Conservation (phyloP, 495 filamentous ascomycete species). For the Neurospora sp. region DNA sequence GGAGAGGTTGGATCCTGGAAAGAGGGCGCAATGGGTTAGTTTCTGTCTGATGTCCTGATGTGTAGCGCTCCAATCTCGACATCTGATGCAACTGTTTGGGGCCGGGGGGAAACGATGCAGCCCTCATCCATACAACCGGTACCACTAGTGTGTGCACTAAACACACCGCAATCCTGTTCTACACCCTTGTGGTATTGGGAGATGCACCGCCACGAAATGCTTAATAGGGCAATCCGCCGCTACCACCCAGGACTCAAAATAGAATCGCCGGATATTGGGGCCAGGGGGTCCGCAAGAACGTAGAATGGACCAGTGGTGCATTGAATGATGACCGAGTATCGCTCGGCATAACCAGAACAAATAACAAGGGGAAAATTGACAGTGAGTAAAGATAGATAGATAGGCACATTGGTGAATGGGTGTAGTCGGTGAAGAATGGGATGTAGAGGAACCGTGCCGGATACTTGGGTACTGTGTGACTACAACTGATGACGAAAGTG, state of each 20-base stretch:
- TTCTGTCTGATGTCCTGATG: no score
- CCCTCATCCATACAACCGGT: background rate
- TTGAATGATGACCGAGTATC: background rate
- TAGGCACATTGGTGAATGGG: background rate
- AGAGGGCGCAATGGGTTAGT: constrained; percentile 3
- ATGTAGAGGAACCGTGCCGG: background rate
- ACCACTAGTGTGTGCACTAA: background rate
- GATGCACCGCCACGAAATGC: background rate
- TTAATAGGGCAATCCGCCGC: background rate
- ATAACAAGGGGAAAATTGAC: background rate
- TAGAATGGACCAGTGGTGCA: background rate
- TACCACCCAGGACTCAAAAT: background rate
- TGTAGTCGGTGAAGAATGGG: background rate
- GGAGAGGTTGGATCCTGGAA: constrained; percentile 62
- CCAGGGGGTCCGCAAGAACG: background rate
- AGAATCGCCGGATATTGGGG: background rate
- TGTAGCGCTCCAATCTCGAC: background rate
- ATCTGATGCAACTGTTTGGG: background rate
- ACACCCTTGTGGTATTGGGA: background rate
- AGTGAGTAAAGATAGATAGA: background rate
- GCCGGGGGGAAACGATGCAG: background rate
- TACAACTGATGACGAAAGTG: background rate
- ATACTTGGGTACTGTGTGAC: background rate
- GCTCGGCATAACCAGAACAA: background rate
- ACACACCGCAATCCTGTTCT: background rate